phyloP scores from a whole-genome alignment of 768 basidiomycete species.

The Trametes coccinea region DNA sequence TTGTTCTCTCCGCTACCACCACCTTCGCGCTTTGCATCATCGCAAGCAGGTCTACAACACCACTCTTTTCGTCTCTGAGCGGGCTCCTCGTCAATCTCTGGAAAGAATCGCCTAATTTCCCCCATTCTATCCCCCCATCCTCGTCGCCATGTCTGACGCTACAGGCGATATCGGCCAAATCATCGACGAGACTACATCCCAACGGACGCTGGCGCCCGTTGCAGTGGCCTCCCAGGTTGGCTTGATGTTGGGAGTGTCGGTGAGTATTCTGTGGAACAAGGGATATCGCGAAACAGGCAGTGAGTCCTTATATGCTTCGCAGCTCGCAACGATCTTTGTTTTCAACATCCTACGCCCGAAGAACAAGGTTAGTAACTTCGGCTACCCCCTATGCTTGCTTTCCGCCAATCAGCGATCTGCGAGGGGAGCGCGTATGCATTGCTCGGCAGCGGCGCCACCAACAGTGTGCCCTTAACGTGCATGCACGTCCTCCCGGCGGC shows the following conservation, averaged over 20 bases:
- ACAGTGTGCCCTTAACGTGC: no score
- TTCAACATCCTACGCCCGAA: slow-evolving; percentile 89
- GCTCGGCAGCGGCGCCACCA: no score
- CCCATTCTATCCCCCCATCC: not conserved
- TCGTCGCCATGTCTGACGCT: slow-evolving; percentile 24
- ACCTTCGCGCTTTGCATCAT: not conserved
- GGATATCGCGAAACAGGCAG: not conserved
- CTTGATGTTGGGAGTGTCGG: slow-evolving; percentile 73
- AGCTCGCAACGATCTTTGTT: slow-evolving; percentile 66
- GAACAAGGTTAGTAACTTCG: slow-evolving; percentile 77
- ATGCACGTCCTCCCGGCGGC: no score
- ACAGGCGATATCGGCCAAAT: slow-evolving; percentile 24
- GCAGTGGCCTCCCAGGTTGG: slow-evolving; percentile 77
- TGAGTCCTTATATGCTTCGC: slow-evolving; percentile 12
- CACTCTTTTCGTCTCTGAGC: slow-evolving; percentile 4
- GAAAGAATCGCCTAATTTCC: not conserved
- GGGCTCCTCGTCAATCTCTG: slow-evolving; percentile 3
- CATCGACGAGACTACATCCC: slow-evolving; percentile 30
- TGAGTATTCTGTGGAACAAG: slow-evolving; percentile 37
- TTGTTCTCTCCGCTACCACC: slow-evolving; percentile 10
- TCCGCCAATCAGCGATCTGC: no score
- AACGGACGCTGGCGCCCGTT: slow-evolving; percentile 73
- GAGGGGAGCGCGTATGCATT: no score
- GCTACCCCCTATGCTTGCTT: no score
- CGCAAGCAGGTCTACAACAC: not conserved